Evolutionary conservation across 78 protist genomes (phyloP).

Genomic region (Emiliania huxleyi): DNA sequence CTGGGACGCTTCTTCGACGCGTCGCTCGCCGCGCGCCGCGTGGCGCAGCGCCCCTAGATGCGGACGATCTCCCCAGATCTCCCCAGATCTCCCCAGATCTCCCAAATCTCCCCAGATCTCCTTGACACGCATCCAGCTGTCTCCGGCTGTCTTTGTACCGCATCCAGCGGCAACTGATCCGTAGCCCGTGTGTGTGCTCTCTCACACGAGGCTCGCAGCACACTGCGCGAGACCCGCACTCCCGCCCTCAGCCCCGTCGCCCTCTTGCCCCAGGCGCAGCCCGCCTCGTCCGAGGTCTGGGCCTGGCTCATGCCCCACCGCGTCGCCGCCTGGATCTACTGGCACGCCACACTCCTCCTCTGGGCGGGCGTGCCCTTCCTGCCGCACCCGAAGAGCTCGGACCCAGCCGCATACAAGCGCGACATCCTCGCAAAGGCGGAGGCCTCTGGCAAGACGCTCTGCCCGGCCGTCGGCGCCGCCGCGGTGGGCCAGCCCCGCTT

Average conservation of each 20-base stretch:
- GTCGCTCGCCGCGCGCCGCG: neutral
- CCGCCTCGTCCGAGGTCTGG: neutral
- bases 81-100: too few relatives aligned
- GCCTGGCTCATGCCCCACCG: neutral
- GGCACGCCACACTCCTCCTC: neutral
- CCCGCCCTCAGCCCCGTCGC: too few relatives aligned
- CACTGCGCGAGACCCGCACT: too few relatives aligned
- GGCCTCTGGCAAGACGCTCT: neutral
- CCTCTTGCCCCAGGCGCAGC: too few relatives aligned
- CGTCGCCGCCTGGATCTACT: neutral
- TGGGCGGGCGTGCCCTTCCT: neutral
- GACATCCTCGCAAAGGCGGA: neutral
- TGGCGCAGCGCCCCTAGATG: too few relatives aligned
- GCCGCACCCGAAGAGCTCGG: neutral
- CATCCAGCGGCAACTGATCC: too few relatives aligned
- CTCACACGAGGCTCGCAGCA: too few relatives aligned
- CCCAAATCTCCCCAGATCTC: too few relatives aligned
- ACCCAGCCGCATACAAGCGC: neutral
- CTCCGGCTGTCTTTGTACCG: too few relatives aligned
- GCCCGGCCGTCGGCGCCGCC: neutral
- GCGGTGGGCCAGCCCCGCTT: neutral
- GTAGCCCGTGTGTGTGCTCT: too few relatives aligned
- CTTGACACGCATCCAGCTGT: too few relatives aligned
- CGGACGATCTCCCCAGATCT: too few relatives aligned
- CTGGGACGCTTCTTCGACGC: neutral